phyloP scores from a whole-genome alignment of 2,329 filamentous ascomycete species.

The Immersiporthe knoxdaviesiana region DNA sequence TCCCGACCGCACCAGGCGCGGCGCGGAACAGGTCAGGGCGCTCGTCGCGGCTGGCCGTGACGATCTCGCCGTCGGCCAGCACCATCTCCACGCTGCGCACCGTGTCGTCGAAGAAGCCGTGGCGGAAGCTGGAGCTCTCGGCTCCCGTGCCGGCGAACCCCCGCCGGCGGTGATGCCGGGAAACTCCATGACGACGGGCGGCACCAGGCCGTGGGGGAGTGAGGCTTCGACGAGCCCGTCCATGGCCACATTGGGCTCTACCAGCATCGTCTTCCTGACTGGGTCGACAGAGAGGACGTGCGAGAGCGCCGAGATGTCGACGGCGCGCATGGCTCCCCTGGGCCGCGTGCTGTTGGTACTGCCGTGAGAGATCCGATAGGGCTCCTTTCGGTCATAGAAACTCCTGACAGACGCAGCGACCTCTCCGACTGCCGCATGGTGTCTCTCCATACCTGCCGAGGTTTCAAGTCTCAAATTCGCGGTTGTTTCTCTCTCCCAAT shows the following conservation, averaged over 20 bases:
- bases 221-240: constrained; percentile 71
- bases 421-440: constrained; percentile 50
- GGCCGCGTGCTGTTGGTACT: constrained; percentile 75
- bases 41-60: constrained; percentile 47
- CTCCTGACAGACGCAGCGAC: constrained; percentile 52
- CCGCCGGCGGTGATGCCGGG: constrained; percentile 76
- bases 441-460: constrained; percentile 49
- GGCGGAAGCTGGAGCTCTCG: constrained; percentile 70
- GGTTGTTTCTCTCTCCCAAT: neutral
- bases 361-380: constrained; percentile 77
- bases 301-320: constrained; percentile 69
- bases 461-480: neutral
- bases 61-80: constrained; percentile 66
- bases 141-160: constrained; percentile 73
- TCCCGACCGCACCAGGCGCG: constrained; percentile 69
- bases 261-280: constrained; percentile 59
- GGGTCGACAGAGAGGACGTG: constrained; percentile 67
- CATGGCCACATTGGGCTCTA: constrained; percentile 73
- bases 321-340: constrained; percentile 53
- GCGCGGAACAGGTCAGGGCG: constrained; percentile 64
- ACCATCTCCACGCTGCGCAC: constrained; percentile 70
- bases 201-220: constrained; percentile 65
- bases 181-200: constrained; percentile 76
- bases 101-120: constrained; percentile 72
- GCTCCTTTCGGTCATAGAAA: constrained; percentile 53